Evolutionary conservation across 176 grass and related monocot species (phyloP).

Genomic region (Canna indica): DNA sequence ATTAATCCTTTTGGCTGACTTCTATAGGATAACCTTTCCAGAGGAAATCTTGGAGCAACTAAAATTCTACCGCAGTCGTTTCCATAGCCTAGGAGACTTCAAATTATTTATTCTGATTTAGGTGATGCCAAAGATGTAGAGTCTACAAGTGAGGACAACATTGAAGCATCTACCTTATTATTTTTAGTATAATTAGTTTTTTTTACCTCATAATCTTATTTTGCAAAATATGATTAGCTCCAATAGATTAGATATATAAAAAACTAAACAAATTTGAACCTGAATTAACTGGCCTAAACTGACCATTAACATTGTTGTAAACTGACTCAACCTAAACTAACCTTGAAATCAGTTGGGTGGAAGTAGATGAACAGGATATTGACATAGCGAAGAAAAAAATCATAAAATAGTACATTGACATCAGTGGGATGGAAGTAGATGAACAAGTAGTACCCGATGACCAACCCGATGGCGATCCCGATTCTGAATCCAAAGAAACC

Average conservation of each 20-base stretch:
- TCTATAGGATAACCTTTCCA: conserved; percentile 91
- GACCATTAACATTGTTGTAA: no score
- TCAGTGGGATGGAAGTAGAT: conserved; percentile 70
- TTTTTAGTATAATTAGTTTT: no score
- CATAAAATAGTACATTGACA: conserved; percentile 45
- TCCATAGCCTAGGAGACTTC: conserved; percentile 79
- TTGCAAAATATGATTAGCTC: no score
- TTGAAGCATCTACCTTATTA: no score
- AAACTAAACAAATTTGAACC: no score
- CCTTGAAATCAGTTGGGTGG: no score
- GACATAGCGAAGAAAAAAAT: background rate
- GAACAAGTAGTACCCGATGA: conserved; percentile 63
- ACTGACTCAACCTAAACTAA: no score
- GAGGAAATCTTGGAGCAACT: conserved; percentile 90
- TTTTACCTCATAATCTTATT: no score
- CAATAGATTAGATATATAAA: no score
- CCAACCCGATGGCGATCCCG: conserved; percentile 40
- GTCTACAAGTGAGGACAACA: no score
- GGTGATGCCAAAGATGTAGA: conserved; percentile 83
- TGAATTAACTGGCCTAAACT: no score
- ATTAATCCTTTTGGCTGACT: background rate
- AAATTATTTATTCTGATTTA: conserved; percentile 96
- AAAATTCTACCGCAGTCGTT: conserved; percentile 61
- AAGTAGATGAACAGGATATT: no score
- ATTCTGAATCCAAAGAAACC: conserved; percentile 66